Conservation (phyloP, 495 filamentous ascomycete genomes). For the Parathielavia hyrcaniae region DNA sequence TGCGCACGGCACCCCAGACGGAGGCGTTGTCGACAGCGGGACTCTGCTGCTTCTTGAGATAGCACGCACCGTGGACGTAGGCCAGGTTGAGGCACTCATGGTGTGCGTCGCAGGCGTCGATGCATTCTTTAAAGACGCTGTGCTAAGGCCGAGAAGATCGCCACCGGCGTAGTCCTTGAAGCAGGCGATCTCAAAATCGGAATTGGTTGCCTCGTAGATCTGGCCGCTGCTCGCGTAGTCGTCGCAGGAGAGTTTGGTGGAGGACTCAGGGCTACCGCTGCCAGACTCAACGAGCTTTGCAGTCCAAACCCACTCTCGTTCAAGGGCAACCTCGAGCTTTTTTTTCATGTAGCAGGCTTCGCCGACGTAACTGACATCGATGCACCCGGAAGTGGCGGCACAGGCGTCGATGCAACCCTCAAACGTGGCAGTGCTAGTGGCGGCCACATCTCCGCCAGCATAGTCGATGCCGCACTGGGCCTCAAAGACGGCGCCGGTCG, state of each 20-base stretch:
- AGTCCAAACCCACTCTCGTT: neutral
- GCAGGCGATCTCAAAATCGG: slow-evolving; percentile 4
- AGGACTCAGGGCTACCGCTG: neutral
- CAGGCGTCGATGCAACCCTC: slow-evolving; percentile 9
- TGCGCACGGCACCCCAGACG: slow-evolving; percentile 6
- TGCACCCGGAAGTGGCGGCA: neutral
- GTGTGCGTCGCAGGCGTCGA: slow-evolving; percentile 4
- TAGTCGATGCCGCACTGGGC: neutral
- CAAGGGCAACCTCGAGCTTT: neutral
- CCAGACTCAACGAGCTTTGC: neutral
- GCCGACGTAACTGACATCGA: slow-evolving; percentile 7
- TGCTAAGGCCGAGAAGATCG: neutral
- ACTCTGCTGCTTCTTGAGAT: slow-evolving; percentile 3
- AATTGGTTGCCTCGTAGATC: neutral
- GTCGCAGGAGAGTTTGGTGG: slow-evolving; percentile 2
- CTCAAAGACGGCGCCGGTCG: neutral
- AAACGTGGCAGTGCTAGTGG: neutral
- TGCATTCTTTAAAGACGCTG: neutral
- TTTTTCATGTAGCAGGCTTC: slow-evolving; percentile 8
- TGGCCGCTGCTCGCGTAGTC: neutral
- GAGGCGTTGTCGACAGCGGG: slow-evolving; percentile 2
- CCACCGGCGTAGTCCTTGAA: slow-evolving; percentile 8
- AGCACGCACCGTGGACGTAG: slow-evolving; percentile 4
- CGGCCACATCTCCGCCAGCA: neutral
- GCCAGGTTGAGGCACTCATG: slow-evolving; percentile 1